Evolutionary conservation across 2,329 filamentous ascomycete species (phyloP).

Genomic region (Fusarium veterinarium): DNA sequence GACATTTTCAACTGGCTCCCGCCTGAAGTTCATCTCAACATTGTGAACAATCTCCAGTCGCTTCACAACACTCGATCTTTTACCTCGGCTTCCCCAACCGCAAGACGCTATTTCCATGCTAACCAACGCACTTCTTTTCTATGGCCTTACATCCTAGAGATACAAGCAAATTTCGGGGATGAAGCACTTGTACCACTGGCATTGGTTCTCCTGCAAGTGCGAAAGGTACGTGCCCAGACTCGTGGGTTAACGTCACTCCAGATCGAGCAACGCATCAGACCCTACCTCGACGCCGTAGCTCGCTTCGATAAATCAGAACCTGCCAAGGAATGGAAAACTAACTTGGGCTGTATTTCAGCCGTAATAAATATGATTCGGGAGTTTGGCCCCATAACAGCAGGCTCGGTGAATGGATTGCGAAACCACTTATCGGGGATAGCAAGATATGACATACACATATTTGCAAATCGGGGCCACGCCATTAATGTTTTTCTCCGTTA

Average conservation of each 20-base stretch:
- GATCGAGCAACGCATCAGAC: not conserved
- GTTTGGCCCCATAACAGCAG: not conserved
- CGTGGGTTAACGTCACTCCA: not conserved
- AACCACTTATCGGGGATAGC: too few species aligned
- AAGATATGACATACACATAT: too few species aligned
- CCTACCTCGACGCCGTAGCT: not conserved
- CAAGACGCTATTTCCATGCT: not conserved
- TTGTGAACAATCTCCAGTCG: not conserved
- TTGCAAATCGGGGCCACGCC: not conserved
- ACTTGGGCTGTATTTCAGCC: not conserved
- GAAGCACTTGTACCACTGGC: not conserved
- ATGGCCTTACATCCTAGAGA: not conserved
- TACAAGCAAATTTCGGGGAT: not conserved
- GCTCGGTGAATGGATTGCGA: too few species aligned
- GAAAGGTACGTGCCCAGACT: not conserved
- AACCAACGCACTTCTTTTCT: not conserved
- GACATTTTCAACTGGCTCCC: not conserved
- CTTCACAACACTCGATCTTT: not conserved
- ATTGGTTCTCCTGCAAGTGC: not conserved
- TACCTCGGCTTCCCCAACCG: not conserved
- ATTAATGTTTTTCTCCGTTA: not conserved
- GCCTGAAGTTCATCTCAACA: not conserved
- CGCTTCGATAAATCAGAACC: not conserved
- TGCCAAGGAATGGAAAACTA: not conserved
- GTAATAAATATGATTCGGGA: not conserved